These are phyloP conservation scores for Serpula lacrymans DNA, from an alignment of 768 basidiomycete genomes.

Conservation along the genomic window DNA sequence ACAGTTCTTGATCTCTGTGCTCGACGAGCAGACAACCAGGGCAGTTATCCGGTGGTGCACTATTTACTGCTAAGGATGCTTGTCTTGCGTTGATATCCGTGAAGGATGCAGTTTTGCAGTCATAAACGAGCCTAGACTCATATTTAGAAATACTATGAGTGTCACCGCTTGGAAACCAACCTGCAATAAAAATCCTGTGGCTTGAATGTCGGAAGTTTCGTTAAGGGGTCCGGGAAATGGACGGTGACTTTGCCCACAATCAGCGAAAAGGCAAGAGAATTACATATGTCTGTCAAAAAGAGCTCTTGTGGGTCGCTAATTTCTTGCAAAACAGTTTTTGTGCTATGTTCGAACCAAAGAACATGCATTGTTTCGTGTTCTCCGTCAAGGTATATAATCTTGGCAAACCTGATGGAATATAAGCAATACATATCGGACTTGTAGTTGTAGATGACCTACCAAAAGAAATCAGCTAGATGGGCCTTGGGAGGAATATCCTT, in stretches of 20 bases:
- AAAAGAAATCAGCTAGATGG: slow-evolving; percentile 58
- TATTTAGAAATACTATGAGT: slow-evolving; percentile 6
- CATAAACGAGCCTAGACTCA: slow-evolving; percentile 46
- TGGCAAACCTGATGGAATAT: slow-evolving; percentile 60
- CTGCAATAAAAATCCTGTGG: slow-evolving; percentile 54
- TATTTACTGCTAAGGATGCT: slow-evolving; percentile 15
- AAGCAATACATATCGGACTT: too few relatives aligned
- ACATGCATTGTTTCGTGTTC: slow-evolving; percentile 50
- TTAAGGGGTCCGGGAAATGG: slow-evolving; percentile 27
- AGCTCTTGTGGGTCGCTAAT: slow-evolving; percentile 63
- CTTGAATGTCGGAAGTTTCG: slow-evolving; percentile 19
- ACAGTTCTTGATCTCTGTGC: slow-evolving; percentile 29
- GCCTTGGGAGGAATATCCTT: slow-evolving; percentile 34
- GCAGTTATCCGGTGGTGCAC: slow-evolving; percentile 51
- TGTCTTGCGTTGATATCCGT: slow-evolving; percentile 33
- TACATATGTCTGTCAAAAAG: slow-evolving; percentile 57
- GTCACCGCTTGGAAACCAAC: too few relatives aligned
- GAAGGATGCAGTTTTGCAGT: slow-evolving; percentile 43
- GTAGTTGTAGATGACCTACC: slow-evolving; percentile 47
- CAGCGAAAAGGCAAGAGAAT: slow-evolving; percentile 31
- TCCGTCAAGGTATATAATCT: slow-evolving; percentile 51
- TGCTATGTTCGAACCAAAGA: slow-evolving; percentile 74
- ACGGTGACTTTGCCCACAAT: slow-evolving; percentile 51
- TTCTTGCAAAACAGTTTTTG: slow-evolving; percentile 57
- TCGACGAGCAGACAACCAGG: slow-evolving; percentile 38